Evolutionary conservation across 169 alveolate genomes (phyloP).

Genomic region (Plasmodium fragile): DNA sequence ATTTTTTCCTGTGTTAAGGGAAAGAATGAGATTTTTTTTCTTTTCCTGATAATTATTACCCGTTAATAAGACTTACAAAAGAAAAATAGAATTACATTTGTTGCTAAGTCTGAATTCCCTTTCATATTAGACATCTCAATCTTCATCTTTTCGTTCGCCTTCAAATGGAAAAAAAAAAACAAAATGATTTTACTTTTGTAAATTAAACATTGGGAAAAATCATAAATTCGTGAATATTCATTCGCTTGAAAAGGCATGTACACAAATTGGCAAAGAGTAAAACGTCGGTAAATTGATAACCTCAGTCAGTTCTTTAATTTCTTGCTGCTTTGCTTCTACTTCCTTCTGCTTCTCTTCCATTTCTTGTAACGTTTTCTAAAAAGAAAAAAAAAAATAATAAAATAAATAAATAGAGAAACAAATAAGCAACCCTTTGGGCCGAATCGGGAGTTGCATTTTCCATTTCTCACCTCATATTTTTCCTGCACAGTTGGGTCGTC

Average conservation of each 20-base stretch:
- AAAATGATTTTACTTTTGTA: neutral
- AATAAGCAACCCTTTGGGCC: constrained; percentile 3
- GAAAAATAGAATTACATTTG: constrained; percentile 23
- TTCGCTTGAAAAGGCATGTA: neutral
- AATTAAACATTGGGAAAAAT: neutral
- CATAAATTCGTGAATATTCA: neutral
- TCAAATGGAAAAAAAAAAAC: constrained; percentile 10
- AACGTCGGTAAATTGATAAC: constrained; percentile 17
- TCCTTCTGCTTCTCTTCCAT: constrained; percentile 24
- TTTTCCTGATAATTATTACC: neutral
- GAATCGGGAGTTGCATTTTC: neutral
- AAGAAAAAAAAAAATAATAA: neutral
- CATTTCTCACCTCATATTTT: constrained; percentile 44
- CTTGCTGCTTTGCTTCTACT: constrained; percentile 20
- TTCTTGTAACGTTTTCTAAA: constrained; percentile 51
- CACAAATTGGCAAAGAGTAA: neutral
- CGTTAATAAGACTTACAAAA: neutral
- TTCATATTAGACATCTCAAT: constrained; percentile 17
- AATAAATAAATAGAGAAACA: neutral
- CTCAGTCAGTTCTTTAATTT: constrained; percentile 47
- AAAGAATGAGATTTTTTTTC: neutral
- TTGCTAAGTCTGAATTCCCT: constrained; percentile 28
- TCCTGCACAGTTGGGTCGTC: constrained; percentile 14
- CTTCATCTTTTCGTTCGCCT: constrained; percentile 40
- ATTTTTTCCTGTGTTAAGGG: constrained; percentile 48